Conservation (phyloP, 345 rosid genomes). For the Raphanus sativus region DNA sequence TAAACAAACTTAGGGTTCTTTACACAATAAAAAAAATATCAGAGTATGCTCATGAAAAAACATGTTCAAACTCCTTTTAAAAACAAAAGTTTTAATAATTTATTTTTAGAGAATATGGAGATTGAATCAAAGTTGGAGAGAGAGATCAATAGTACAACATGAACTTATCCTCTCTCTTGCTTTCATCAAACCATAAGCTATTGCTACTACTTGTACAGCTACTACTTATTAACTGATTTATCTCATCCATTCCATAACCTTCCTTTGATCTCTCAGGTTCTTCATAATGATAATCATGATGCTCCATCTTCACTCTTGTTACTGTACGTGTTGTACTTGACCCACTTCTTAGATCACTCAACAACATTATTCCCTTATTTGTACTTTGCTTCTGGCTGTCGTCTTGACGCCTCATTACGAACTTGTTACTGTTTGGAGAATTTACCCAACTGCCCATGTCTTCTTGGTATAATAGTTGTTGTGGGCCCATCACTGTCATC, state of each 20-base stretch:
- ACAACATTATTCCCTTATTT: constrained; percentile 33
- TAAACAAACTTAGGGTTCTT: neutral
- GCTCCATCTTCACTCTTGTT: constrained; percentile 44
- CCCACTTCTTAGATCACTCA: constrained; percentile 51
- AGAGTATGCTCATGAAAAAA: neutral
- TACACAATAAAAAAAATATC: neutral
- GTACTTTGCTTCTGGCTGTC: constrained; percentile 42
- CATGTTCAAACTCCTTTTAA: neutral
- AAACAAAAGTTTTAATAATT: neutral
- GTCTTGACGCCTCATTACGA: constrained; percentile 40
- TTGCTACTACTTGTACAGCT: constrained; percentile 47
- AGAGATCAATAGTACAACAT: constrained; percentile 57
- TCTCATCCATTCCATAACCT: constrained; percentile 69
- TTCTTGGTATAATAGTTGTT: constrained; percentile 36
- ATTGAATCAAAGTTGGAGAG: neutral
- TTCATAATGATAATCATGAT: constrained; percentile 34
- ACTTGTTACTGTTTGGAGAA: constrained; percentile 25
- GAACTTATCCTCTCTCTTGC: constrained; percentile 51
- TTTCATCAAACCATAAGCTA: constrained; percentile 59
- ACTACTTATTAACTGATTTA: constrained; percentile 64
- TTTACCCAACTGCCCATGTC: constrained; percentile 36
- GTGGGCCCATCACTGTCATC: constrained; percentile 40
- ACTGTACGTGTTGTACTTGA: constrained; percentile 62
- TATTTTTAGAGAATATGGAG: neutral
- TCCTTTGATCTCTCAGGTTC: constrained; percentile 42